Evolutionary conservation across 2,329 filamentous ascomycete species (phyloP).

Genomic region (Diaporthe sp.): DNA sequence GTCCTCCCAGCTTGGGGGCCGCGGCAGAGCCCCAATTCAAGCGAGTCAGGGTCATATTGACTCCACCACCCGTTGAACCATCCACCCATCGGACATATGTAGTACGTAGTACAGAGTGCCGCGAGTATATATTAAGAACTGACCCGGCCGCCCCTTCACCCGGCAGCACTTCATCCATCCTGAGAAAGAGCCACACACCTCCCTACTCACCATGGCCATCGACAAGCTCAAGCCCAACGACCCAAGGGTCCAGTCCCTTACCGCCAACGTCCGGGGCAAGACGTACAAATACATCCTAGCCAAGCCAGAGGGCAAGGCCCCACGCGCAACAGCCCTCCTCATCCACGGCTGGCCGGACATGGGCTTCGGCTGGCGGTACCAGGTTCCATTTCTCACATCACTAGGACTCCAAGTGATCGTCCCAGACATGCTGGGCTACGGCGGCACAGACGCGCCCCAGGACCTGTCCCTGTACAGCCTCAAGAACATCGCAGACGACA

Average conservation of each 20-base stretch:
- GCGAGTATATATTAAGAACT: neutral
- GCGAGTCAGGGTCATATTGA: conserved; percentile 7
- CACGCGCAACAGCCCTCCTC: conserved; percentile 48
- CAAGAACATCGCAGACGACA: conserved; percentile 79
- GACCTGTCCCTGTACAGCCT: conserved; percentile 72
- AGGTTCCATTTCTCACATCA: conserved; percentile 80
- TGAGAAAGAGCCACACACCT: neutral
- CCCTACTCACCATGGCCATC: conserved; percentile 50
- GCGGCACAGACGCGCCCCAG: conserved; percentile 76
- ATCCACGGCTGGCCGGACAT: conserved; percentile 87
- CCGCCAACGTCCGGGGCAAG: conserved; percentile 72
- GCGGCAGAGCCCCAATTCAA: conserved; percentile 6
- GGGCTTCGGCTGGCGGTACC: conserved; percentile 87
- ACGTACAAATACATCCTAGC: conserved; percentile 75
- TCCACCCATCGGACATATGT: neutral
- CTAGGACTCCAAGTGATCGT: conserved; percentile 83
- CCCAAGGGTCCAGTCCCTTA: conserved; percentile 72
- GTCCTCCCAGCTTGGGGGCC: neutral
- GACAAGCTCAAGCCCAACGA: conserved; percentile 76
- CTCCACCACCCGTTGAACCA: conserved; percentile 13
- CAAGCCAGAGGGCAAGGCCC: conserved; percentile 53
- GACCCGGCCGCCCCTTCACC: neutral
- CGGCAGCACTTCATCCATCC: neutral
- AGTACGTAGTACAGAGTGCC: neutral
- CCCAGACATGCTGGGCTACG: conserved; percentile 90